Base-by-base conservation (phyloP, 169 alveolate genomes). In the Plasmodium sp. region DNA sequence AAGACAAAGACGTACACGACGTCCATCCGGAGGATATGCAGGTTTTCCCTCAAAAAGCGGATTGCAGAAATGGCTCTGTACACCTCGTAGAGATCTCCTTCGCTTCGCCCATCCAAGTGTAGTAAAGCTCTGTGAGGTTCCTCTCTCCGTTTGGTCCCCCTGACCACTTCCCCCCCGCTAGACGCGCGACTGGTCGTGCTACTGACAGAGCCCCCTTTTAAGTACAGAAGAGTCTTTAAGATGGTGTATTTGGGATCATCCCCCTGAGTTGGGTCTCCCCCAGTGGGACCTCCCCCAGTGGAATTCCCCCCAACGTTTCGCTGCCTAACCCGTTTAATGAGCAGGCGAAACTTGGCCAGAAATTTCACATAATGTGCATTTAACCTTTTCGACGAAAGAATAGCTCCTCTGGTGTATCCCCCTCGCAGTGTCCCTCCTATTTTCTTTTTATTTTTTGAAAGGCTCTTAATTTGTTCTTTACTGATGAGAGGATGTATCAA, bases 21-120 rank as follows among this genome's bases (percentile, higher is more conserved):
- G 43, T 84, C 93, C 93, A 84, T 84, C 31, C 72, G 75, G 81
- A 84, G 48, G 51, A 88, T 67, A 80, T 80, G 45, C 10, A 88
- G 36, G 34, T 51, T 27, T 54, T 77, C 73, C 54, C 51, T 77
- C 54, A 88, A 33, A 67, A 79, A 45, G 34, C 36, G 67, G 18
- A 88, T 88, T 71, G 83, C 80, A 12, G 90, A 80, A 79, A 88
- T 80, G 18, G 51, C 83, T 80, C 43, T 22, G 33, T 33, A 67
- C 7, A 79, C 12, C 43, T 79, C 74, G 82, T 88, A 58, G 72
- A 77, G 36, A 27, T 67, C 12, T 27, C 77, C 77, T 22, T 67
- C 39, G 12, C 77, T 31, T 67, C 2, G 33, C 43, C 41, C 41
- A 3, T 67, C 39, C 43, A 67, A 9, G n/a, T 2, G 33, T 18